Conservation (phyloP, 2,329 filamentous ascomycete species). For the Scorias spongiosa region DNA sequence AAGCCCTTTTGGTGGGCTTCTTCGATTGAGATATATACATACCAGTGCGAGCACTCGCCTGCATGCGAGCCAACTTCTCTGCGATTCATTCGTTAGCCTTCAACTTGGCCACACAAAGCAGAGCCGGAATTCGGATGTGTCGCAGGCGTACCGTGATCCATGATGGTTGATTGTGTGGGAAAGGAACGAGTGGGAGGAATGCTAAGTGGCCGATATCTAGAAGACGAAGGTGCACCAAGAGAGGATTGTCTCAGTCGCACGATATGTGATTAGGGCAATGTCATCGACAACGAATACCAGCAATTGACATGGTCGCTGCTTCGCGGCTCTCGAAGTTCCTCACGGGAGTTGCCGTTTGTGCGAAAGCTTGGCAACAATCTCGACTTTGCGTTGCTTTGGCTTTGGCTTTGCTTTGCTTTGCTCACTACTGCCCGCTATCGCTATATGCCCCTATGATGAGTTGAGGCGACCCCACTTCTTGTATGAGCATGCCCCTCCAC, state of each 20-base stretch:
- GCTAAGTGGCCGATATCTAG: no score
- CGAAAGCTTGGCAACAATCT: neutral
- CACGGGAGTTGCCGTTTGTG: neutral
- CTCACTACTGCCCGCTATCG: no score
- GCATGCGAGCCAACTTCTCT: slow-evolving; percentile 51
- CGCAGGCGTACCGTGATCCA: neutral
- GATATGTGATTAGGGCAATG: neutral
- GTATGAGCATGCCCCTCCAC: no score
- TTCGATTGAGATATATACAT: slow-evolving; percentile 29
- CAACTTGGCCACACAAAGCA: neutral
- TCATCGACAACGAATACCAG: neutral
- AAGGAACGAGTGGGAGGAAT: no score
- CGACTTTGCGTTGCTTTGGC: no score
- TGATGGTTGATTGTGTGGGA: neutral
- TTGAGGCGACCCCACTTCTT: no score
- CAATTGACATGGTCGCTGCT: neutral
- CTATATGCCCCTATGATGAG: no score
- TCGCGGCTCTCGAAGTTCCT: neutral
- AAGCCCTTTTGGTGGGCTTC: no score
- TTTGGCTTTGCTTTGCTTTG: no score
- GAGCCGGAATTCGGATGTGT: no score
- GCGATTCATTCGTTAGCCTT: neutral
- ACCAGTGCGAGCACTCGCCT: slow-evolving; percentile 56
- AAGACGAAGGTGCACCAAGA: no score
- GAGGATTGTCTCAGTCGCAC: neutral